These are phyloP conservation scores for Cadophora gregata DNA, from an alignment of 2,329 filamentous ascomycete genomes.

Conservation along the genomic window DNA sequence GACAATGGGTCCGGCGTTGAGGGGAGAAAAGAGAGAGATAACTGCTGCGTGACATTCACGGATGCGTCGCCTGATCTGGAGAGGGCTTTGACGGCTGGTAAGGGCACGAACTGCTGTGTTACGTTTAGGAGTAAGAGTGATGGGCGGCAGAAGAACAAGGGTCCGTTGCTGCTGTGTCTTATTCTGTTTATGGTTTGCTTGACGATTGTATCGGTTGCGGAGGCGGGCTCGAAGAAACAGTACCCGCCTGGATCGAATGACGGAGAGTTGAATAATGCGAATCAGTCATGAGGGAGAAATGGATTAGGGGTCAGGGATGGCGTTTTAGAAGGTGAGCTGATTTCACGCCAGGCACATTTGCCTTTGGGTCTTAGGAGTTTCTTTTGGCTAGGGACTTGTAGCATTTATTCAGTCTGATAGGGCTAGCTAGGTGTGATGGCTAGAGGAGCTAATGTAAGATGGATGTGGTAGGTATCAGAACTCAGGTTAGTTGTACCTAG, in stretches of 20 bases:
- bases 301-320: not conserved
- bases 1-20: not conserved
- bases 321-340: conserved; percentile 8
- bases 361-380: conserved; percentile 4
- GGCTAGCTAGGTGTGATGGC: conserved; percentile 17
- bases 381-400: conserved; percentile 14
- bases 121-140: conserved; percentile 23
- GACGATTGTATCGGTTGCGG: conserved; percentile 19
- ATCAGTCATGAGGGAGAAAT: not conserved
- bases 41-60: conserved; percentile 40
- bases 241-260: not conserved
- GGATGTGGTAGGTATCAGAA: conserved; percentile 22
- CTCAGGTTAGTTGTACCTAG: conserved; percentile 32
- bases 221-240: conserved; percentile 3
- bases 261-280: not conserved
- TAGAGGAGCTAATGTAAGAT: conserved; percentile 27
- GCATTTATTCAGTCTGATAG: conserved; percentile 11
- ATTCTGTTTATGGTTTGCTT: conserved; percentile 20
- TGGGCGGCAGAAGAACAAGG: conserved; percentile 1
- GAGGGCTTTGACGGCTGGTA: conserved; percentile 22
- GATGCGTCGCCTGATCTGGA: conserved; percentile 39
- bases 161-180: conserved; percentile 14
- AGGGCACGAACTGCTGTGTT: conserved; percentile 37
- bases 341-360: not conserved
- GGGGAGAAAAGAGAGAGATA: conserved; percentile 22